Conservation (phyloP, 2,329 filamentous ascomycete species). For the Scortechinia acanthostroma region DNA sequence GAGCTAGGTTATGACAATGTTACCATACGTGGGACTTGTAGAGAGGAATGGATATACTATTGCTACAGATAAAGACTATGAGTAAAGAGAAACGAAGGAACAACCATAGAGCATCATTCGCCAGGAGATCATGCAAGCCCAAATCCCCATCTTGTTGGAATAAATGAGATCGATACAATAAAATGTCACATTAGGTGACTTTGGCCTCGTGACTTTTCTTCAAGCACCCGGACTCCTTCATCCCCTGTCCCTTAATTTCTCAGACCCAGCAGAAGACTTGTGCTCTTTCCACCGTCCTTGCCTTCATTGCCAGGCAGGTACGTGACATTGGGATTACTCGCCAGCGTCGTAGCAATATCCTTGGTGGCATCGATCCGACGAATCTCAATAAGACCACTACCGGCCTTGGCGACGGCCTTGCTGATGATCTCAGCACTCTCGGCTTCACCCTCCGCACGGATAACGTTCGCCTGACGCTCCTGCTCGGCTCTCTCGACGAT, state of each 20-base stretch:
- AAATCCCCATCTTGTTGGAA: too few species aligned
- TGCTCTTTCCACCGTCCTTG: slow-evolving; percentile 48
- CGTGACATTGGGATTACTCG: slow-evolving; percentile 87
- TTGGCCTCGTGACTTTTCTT: too few species aligned
- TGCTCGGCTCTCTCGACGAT: slow-evolving; percentile 98
- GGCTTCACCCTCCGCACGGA: slow-evolving; percentile 93
- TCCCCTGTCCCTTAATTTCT: slow-evolving; percentile 23
- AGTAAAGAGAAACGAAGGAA: not conserved
- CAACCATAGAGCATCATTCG: too few species aligned
- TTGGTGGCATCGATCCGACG: slow-evolving; percentile 92
- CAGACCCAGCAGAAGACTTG: slow-evolving; percentile 62
- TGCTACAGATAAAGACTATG: not conserved
- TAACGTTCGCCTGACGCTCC: slow-evolving; percentile 96
- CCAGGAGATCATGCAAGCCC: too few species aligned
- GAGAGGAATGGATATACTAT: too few species aligned
- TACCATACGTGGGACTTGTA: too few species aligned
- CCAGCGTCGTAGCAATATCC: slow-evolving; percentile 87
- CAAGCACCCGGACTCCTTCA: too few species aligned
- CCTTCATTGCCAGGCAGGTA: slow-evolving; percentile 74
- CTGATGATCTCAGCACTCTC: slow-evolving; percentile 93
- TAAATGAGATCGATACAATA: too few species aligned
- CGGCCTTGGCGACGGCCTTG: slow-evolving; percentile 85
- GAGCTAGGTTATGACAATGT: not conserved
- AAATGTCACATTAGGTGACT: too few species aligned
- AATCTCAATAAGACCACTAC: slow-evolving; percentile 91